Base-by-base conservation (phyloP, 2,329 filamentous ascomycete species). In the Grosmannia huntii region DNA sequence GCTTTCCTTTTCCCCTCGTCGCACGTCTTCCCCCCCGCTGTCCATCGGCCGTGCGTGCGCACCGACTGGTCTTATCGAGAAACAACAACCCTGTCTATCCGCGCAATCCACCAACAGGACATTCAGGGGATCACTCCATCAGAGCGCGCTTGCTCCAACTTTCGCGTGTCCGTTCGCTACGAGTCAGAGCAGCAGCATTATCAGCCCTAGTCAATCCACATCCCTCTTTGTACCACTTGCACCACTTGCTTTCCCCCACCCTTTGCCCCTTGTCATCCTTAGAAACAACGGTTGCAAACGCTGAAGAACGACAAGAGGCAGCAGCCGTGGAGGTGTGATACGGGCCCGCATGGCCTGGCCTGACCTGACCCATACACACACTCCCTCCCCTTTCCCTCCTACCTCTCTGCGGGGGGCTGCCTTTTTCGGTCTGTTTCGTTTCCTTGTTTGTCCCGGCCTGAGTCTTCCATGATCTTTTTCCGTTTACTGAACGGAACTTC, bases 91-190 rank as follows among this genome's bases (percentile, higher is more conserved):
- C 53, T 55, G n/a, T 36, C n/a, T 36, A 36, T 33, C 50, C 50
- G 28, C 19, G 28, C 38, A 41, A 57, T 23, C 57, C 53, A 49
- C 31, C 33, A 53, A 38, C 51, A 41, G 51, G 38, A 27, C 49
- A 28, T 33, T 50, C 23, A 25, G 28, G 14, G 48, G n/a, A 28
- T 53, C 53, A 33, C 36, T 56, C 55, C 53, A 50, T 70, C 67
- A 70, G 70, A 55, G 68, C 69, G 70, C 70, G 70, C 70, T 70
- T 71, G 69, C 57, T 62, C 60, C 62, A 38, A 57, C 52, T 65
- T 64, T 66, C 64, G 66, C 64, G 64, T 65, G 59, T 63, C 62
- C 63, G 38, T 44, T 31, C n/a, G 14, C 46, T 25, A 10, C 44
- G 14, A 21, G 25, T 21, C 44, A 48, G 44, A 31, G 10, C 25